phyloP scores from a whole-genome alignment of 805 yeast genomes.

The Ogataea haglerorum region DNA sequence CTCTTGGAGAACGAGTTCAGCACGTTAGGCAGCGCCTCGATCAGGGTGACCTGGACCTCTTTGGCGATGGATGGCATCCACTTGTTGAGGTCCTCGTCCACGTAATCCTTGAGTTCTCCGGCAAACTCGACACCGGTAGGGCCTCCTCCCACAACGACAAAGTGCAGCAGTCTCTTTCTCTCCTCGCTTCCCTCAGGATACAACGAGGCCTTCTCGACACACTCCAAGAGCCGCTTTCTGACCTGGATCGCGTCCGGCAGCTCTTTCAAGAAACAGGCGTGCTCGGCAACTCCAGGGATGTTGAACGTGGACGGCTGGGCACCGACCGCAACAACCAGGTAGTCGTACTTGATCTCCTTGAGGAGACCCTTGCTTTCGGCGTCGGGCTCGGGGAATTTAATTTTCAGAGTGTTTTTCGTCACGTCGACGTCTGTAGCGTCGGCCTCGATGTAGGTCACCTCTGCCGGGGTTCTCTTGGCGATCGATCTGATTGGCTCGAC shows the following conservation, averaged over 20 bases:
- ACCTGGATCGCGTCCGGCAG: slow-evolving; percentile 47
- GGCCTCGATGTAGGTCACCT: slow-evolving; percentile 52
- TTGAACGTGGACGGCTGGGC: slow-evolving; percentile 57
- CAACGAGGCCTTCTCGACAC: slow-evolving; percentile 51
- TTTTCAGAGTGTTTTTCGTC: slow-evolving; percentile 39
- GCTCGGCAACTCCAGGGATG: slow-evolving; percentile 55
- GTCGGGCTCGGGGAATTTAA: slow-evolving; percentile 40
- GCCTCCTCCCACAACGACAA: slow-evolving; percentile 57
- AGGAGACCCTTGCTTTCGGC: slow-evolving; percentile 32
- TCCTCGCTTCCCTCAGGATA: slow-evolving; percentile 50
- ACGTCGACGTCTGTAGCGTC: slow-evolving; percentile 53
- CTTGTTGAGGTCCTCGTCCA: slow-evolving; percentile 50
- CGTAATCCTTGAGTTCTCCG: slow-evolving; percentile 54
- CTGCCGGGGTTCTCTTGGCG: slow-evolving; percentile 48
- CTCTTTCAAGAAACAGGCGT: slow-evolving; percentile 51
- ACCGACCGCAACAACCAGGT: slow-evolving; percentile 54
- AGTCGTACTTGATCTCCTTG: slow-evolving; percentile 37
- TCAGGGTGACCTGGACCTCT: slow-evolving; percentile 47
- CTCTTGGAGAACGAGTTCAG: slow-evolving; percentile 50
- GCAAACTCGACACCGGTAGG: slow-evolving; percentile 60
- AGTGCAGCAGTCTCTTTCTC: slow-evolving; percentile 48
- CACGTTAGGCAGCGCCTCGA: slow-evolving; percentile 53
- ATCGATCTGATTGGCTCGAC: slow-evolving; percentile 53
- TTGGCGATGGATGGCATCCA: slow-evolving; percentile 54
- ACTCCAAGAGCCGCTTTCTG: slow-evolving; percentile 47